Evolutionary conservation across 345 rosid genomes (phyloP).

Genomic region (Syzygium aqueum): DNA sequence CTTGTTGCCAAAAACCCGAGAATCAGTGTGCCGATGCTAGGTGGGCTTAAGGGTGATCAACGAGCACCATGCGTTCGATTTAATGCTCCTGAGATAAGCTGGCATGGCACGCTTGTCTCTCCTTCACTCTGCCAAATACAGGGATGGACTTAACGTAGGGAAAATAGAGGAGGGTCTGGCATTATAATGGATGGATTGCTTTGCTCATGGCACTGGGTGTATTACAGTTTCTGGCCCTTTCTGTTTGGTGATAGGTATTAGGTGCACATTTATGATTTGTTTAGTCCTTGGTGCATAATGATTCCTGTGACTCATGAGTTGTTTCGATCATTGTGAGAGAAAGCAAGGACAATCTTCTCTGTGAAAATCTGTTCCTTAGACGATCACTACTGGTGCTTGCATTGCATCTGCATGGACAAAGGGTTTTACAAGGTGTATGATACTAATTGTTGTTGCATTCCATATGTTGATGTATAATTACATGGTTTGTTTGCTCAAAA

Average conservation of each 20-base stretch:
- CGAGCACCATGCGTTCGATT: slow-evolving; percentile 35
- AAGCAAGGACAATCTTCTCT: neutral
- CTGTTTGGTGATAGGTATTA: neutral
- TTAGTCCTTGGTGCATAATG: neutral
- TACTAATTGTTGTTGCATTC: neutral
- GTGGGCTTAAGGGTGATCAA: neutral
- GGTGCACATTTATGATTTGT: neutral
- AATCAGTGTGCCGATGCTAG: neutral
- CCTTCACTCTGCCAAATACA: neutral
- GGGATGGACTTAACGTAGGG: neutral
- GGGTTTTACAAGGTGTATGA: neutral
- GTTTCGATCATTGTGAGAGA: neutral
- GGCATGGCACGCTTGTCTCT: neutral
- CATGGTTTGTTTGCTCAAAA: neutral
- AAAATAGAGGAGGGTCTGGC: neutral
- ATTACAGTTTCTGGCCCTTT: neutral
- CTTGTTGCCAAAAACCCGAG: neutral
- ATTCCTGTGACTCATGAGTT: neutral
- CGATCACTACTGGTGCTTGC: neutral
- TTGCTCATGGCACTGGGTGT: neutral
- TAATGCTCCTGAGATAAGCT: neutral
- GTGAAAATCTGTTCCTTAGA: neutral
- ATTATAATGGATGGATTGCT: neutral
- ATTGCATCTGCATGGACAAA: neutral
- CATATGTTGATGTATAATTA: neutral